These are phyloP conservation scores for Globisporangium paddicum DNA, from an alignment of 352 stramenopile genomes.

Conservation along the genomic window DNA sequence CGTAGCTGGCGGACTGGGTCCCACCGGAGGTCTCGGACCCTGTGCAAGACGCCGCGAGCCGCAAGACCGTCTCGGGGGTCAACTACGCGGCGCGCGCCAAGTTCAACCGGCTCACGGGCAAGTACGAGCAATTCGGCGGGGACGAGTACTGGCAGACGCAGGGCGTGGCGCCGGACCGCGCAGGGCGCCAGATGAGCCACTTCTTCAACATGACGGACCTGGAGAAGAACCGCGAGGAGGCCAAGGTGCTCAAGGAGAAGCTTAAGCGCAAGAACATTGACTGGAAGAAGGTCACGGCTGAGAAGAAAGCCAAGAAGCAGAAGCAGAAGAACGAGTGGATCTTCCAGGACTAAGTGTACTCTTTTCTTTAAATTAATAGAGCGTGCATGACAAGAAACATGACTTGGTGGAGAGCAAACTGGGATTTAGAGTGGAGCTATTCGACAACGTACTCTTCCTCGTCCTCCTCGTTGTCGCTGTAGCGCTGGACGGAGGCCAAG, in stretches of 20 bases:
- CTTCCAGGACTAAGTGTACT: conserved; percentile 55
- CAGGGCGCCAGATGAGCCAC: conserved; percentile 80
- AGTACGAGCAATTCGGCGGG: conserved; percentile 62
- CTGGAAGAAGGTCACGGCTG: conserved; percentile 80
- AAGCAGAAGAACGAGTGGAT: conserved; percentile 87
- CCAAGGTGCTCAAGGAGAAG: conserved; percentile 66
- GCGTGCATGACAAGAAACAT: background rate
- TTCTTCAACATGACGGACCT: conserved; percentile 81
- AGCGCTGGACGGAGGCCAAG: conserved; percentile 10
- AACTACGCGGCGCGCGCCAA: conserved; percentile 68
- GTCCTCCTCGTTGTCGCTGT: conserved; percentile 47
- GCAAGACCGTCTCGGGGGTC: conserved; percentile 48
- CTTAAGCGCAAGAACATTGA: conserved; percentile 85
- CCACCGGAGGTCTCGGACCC: conserved; percentile 40
- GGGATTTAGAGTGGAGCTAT: conserved; percentile 30
- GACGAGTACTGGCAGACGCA: conserved; percentile 62
- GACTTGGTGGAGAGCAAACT: background rate
- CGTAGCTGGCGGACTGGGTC: conserved; percentile 74
- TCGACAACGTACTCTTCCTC: conserved; percentile 77
- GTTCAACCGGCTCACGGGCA: conserved; percentile 76
- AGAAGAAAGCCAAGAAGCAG: conserved; percentile 86
- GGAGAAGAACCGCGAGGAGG: conserved; percentile 80
- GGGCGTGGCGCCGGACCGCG: conserved; percentile 60
- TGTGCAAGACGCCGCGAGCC: conserved; percentile 8
- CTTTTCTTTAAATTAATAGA: conserved; percentile 14